Evolutionary conservation across 441 rosid genomes (phyloP).

Genomic region (Isatis lusitanica): DNA sequence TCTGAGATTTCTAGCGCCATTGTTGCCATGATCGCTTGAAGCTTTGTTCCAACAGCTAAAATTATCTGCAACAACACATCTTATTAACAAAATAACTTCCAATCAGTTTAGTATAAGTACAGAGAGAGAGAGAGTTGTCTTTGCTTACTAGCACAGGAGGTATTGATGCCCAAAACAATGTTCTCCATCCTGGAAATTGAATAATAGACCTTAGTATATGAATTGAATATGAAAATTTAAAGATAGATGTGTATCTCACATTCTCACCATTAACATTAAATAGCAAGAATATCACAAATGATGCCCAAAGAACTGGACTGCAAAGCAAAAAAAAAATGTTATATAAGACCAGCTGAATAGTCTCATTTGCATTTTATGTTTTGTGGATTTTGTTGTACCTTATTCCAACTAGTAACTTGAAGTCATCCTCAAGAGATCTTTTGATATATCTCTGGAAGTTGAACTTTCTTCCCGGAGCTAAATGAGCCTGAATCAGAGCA

Average conservation of each 20-base stretch:
- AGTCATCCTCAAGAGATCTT: slow-evolving; percentile 71
- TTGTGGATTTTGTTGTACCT: slow-evolving; percentile 42
- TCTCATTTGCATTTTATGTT: not conserved
- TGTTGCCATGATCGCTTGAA: slow-evolving; percentile 62
- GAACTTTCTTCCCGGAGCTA: slow-evolving; percentile 53
- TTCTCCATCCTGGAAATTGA: slow-evolving; percentile 62
- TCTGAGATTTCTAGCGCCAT: slow-evolving; percentile 70
- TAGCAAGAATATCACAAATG: slow-evolving; percentile 77
- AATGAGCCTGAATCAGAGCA: slow-evolving; percentile 52
- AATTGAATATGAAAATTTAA: not conserved
- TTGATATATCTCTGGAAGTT: slow-evolving; percentile 67
- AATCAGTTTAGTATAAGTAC: not conserved
- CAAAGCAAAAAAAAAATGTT: not conserved
- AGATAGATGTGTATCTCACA: slow-evolving; percentile 23
- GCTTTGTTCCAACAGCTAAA: slow-evolving; percentile 64
- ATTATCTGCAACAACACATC: slow-evolving; percentile 44
- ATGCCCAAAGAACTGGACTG: slow-evolving; percentile 88
- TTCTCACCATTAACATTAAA: slow-evolving; percentile 79
- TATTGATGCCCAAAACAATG: slow-evolving; percentile 73
- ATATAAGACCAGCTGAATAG: not conserved
- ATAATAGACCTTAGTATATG: not conserved
- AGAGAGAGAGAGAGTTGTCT: slow-evolving; percentile 5
- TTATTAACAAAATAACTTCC: not conserved
- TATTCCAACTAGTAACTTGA: slow-evolving; percentile 56
- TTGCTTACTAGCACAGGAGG: slow-evolving; percentile 73